Evolutionary conservation across 1,284 basidiomycete genomes (phyloP).

Genomic region (Ceratobasidium sp.): DNA sequence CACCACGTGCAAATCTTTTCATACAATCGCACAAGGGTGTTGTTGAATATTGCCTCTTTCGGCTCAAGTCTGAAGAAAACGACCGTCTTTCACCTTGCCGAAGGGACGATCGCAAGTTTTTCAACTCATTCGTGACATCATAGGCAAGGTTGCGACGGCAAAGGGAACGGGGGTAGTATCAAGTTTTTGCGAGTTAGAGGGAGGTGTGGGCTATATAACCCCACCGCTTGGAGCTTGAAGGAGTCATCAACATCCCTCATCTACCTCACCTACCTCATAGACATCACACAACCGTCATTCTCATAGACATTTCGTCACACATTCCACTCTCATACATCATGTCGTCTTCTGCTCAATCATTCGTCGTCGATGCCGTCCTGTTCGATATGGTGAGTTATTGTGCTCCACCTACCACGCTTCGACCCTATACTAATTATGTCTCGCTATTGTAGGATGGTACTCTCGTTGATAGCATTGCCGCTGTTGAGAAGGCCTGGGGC

Average conservation of each 20-base stretch:
- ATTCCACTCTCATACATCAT: constrained; percentile 48
- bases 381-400: constrained; percentile 75
- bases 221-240: background rate
- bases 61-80: background rate
- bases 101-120: background rate
- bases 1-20: too few species aligned
- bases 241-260: constrained; percentile 1
- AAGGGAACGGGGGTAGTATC: background rate
- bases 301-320: constrained; percentile 33
- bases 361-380: constrained; percentile 73
- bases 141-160: background rate
- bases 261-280: constrained; percentile 8
- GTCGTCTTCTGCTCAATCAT: constrained; percentile 56
- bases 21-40: too few species aligned
- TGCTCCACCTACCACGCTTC: background rate
- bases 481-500: constrained; percentile 84
- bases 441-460: constrained; percentile 69
- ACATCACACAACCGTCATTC: constrained; percentile 25
- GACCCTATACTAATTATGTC: constrained; percentile 37
- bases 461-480: constrained; percentile 79
- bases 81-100: background rate
- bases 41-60: background rate
- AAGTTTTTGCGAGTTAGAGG: background rate
- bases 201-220: constrained; percentile 29
- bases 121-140: constrained; percentile 11